A percentile compares a stretch with the other conserved stretches of the same genome.
These are phyloP conservation scores for Cenchrus americanus DNA, from an alignment of 176 grass and related monocot genomes.

Conservation along the genomic window DNA sequence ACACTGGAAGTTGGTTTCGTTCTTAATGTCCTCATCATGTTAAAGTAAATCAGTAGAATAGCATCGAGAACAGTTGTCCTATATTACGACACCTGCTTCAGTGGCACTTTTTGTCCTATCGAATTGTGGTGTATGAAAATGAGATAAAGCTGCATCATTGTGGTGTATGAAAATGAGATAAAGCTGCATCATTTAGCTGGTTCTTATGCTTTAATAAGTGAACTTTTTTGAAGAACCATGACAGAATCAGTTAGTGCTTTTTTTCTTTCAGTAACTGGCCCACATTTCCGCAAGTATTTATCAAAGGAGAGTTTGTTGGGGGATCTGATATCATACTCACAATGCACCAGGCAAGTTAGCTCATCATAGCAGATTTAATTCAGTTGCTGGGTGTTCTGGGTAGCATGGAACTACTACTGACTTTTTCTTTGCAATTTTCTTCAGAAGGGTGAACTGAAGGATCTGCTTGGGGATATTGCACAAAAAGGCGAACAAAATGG, in stretches of 20 bases:
- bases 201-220: neutral
- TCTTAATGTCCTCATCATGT: neutral
- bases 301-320: slow-evolving; percentile 93
- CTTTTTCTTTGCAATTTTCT: slow-evolving; percentile 29
- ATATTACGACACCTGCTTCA: neutral
- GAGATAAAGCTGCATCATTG: neutral
- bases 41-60: neutral
- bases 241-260: neutral
- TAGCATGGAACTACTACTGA: neutral
- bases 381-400: neutral
- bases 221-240: no score
- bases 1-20: neutral
- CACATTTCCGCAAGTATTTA: slow-evolving; percentile 97
- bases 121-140: neutral
- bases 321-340: slow-evolving; percentile 93
- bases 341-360: slow-evolving; percentile 89
- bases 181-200: neutral
- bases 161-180: neutral
- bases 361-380: neutral
- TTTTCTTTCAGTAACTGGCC: slow-evolving; percentile 72
- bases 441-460: slow-evolving; percentile 92
- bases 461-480: slow-evolving; percentile 55
- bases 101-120: slow-evolving; percentile 9
- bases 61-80: neutral
- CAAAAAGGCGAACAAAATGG: slow-evolving; percentile 40